These are phyloP conservation scores for Citrus mangshanensis DNA, from an alignment of 345 rosid species.

Conservation along the genomic window DNA sequence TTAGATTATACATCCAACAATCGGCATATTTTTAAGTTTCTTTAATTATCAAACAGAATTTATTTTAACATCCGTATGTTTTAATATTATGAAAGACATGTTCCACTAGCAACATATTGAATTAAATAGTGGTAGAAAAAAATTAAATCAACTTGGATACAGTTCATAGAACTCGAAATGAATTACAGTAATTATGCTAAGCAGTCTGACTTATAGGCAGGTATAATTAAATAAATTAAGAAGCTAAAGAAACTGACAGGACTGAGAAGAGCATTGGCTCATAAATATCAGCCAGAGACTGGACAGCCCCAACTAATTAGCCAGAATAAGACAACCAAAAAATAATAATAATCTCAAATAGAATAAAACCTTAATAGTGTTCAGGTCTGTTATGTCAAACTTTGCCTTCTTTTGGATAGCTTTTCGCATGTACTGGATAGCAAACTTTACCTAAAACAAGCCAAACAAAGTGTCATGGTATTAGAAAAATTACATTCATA, in stretches of 20 bases:
- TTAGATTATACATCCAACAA: neutral
- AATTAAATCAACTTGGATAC: neutral
- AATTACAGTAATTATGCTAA: neutral
- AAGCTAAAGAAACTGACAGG: neutral
- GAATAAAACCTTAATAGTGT: conserved; percentile 68
- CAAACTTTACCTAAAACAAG: conserved; percentile 75
- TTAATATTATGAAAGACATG: neutral
- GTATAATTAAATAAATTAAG: neutral
- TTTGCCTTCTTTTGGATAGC: conserved; percentile 81
- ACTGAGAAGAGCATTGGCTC: neutral
- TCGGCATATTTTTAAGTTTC: neutral
- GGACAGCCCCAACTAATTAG: neutral
- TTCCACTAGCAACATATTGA: neutral
- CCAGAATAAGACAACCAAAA: neutral
- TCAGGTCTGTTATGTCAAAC: conserved; percentile 75
- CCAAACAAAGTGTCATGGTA: conserved; percentile 1
- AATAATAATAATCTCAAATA: neutral
- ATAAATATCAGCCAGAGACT: neutral
- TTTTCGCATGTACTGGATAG: conserved; percentile 79
- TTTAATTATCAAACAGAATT: neutral
- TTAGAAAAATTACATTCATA: neutral
- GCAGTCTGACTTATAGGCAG: neutral
- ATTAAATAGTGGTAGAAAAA: neutral
- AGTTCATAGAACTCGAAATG: neutral
- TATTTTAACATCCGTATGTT: neutral